Evolutionary conservation across 1,284 basidiomycete genomes (phyloP).

Genomic region (Leccinum brunneo-olivaceum): DNA sequence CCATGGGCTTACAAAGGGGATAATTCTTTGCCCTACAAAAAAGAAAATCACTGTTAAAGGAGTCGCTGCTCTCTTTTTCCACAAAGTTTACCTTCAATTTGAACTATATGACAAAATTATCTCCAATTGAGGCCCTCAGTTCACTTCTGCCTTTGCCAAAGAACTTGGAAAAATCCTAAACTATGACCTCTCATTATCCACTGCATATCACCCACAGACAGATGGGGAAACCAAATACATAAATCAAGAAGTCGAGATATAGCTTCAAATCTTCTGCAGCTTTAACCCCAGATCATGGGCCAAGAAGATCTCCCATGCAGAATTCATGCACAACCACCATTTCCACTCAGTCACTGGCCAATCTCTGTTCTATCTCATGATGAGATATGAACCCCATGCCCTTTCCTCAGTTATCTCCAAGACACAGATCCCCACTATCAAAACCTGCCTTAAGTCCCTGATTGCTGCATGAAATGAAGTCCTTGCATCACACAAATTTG

Average conservation of each 20-base stretch:
- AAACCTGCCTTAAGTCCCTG: too few species aligned
- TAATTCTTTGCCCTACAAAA: neutral
- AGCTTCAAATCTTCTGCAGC: conserved; percentile 3
- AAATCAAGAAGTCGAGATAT: conserved; percentile 6
- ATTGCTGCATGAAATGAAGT: too few species aligned
- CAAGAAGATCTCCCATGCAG: neutral
- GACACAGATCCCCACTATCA: too few species aligned
- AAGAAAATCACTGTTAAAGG: neutral
- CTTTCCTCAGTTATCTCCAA: neutral
- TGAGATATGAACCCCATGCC: neutral
- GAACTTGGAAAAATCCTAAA: neutral
- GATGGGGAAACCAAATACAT: conserved; percentile 2
- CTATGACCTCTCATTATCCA: neutral
- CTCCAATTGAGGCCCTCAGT: too few species aligned
- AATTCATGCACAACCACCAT: neutral
- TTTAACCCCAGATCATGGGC: neutral
- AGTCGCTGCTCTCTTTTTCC: neutral
- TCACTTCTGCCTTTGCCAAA: too few species aligned
- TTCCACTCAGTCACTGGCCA: neutral
- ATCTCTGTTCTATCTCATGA: neutral
- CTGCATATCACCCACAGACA: neutral
- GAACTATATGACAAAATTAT: too few species aligned
- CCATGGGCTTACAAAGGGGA: too few species aligned
- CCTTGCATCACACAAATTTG: too few species aligned
- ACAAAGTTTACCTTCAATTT: neutral